phyloP scores from a whole-genome alignment of 192 early-diverging fungal species.

The Linnemannia exigua region DNA sequence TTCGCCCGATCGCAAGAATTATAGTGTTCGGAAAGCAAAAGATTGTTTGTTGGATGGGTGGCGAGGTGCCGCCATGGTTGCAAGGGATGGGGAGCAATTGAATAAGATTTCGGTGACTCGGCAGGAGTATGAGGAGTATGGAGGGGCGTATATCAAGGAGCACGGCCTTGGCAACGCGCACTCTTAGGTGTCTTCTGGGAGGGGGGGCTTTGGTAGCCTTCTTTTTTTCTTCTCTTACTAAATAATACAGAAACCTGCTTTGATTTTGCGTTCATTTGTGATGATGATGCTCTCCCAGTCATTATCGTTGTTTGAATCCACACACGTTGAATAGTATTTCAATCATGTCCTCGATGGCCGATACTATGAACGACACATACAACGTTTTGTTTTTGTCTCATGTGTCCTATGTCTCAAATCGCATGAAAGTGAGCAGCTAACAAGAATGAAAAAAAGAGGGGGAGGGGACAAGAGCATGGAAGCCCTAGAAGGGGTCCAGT shows the following conservation, averaged over 20 bases:
- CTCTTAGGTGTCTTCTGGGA: neutral
- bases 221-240: neutral
- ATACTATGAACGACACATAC: neutral
- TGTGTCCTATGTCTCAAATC: neutral
- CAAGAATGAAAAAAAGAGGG: no score
- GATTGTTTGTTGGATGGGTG: constrained; percentile 88
- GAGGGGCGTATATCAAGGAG: constrained; percentile 89
- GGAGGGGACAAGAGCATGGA: neutral
- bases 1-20: constrained; percentile 60
- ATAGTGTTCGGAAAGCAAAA: constrained; percentile 70
- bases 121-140: constrained; percentile 86
- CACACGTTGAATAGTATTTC: no score
- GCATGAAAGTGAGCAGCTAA: neutral
- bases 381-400: neutral
- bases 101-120: constrained; percentile 69
- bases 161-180: constrained; percentile 81
- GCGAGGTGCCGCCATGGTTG: constrained; percentile 87
- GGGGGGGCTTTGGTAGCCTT: neutral
- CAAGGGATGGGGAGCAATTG: constrained; percentile 55
- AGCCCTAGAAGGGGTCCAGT: neutral
- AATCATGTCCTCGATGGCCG: no score
- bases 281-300: no score
- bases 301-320: no score
- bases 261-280: no score
- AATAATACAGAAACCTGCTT: no score